Evolutionary conservation across 1,139 yeast species (phyloP).

Genomic region (Taiozyma onychis): DNA sequence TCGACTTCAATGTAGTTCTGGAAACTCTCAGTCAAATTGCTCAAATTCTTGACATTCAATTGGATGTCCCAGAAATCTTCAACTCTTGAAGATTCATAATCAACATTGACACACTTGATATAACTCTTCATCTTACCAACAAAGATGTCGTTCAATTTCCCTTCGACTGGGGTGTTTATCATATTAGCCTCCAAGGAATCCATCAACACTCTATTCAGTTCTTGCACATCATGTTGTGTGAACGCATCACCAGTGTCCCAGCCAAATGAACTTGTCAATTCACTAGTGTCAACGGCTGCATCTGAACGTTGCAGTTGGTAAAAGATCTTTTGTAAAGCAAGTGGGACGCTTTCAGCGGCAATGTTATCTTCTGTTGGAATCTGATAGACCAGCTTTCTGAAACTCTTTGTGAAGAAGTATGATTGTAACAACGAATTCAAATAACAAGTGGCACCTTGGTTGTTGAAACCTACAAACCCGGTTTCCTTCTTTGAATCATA

Average conservation of each 20-base stretch:
- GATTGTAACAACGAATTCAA: slow-evolving; percentile 88
- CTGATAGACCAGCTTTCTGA: slow-evolving; percentile 80
- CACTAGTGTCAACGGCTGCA: slow-evolving; percentile 78
- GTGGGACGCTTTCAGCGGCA: slow-evolving; percentile 57
- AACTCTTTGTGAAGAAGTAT: slow-evolving; percentile 76
- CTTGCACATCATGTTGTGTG: slow-evolving; percentile 97
- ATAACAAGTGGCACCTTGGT: slow-evolving; percentile 98
- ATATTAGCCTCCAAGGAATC: slow-evolving; percentile 86
- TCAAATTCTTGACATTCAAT: slow-evolving; percentile 82
- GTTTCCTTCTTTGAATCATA: slow-evolving; percentile 86
- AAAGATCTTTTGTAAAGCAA: slow-evolving; percentile 83
- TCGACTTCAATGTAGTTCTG: slow-evolving; percentile 85
- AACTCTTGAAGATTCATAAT: slow-evolving; percentile 83
- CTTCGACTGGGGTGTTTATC: slow-evolving; percentile 87
- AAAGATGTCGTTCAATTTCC: slow-evolving; percentile 71
- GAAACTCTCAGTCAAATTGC: slow-evolving; percentile 68
- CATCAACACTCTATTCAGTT: slow-evolving; percentile 90
- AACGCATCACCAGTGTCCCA: slow-evolving; percentile 97
- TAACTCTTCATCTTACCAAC: slow-evolving; percentile 97
- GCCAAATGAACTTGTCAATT: slow-evolving; percentile 87
- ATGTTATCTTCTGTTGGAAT: slow-evolving; percentile 70
- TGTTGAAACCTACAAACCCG: slow-evolving; percentile 87
- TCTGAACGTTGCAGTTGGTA: slow-evolving; percentile 69
- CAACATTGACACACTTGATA: slow-evolving; percentile 90
- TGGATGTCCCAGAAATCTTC: slow-evolving; percentile 99